phyloP scores from a whole-genome alignment of 225 moss, liverwort and hornwort genomes.

The Pseudisothecium myosuroides region DNA sequence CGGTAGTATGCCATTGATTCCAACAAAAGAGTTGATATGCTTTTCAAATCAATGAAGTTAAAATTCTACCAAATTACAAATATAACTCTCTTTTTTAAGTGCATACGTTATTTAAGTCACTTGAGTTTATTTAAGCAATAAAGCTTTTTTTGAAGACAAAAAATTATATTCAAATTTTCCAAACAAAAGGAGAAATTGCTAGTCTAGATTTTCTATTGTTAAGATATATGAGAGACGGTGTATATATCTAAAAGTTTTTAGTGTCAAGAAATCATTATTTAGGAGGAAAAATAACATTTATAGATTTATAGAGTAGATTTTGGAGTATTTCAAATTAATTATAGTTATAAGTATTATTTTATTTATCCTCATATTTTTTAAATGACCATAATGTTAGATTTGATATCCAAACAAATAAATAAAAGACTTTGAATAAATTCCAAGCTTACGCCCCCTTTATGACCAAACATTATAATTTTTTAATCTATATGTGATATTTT shows the following conservation, averaged over 20 bases:
- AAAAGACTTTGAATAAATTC: neutral
- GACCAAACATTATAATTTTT: neutral
- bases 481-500: neutral
- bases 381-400: neutral
- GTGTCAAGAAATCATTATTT: neutral
- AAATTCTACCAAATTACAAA: neutral
- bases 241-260: no score
- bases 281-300: neutral
- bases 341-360: neutral
- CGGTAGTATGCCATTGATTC: neutral
- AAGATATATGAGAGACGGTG: neutral
- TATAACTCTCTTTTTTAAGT: neutral
- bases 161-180: neutral
- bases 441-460: no score
- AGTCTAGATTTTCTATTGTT: neutral
- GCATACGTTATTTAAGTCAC: no score
- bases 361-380: neutral
- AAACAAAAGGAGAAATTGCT: neutral
- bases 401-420: neutral
- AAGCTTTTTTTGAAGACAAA: neutral
- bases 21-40: neutral
- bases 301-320: neutral
- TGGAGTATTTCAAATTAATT: fast-evolving
- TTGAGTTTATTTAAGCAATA: neutral
- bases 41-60: neutral